Base-by-base conservation (phyloP, 2,329 filamentous ascomycete genomes). In the Apiospora pterosperma region DNA sequence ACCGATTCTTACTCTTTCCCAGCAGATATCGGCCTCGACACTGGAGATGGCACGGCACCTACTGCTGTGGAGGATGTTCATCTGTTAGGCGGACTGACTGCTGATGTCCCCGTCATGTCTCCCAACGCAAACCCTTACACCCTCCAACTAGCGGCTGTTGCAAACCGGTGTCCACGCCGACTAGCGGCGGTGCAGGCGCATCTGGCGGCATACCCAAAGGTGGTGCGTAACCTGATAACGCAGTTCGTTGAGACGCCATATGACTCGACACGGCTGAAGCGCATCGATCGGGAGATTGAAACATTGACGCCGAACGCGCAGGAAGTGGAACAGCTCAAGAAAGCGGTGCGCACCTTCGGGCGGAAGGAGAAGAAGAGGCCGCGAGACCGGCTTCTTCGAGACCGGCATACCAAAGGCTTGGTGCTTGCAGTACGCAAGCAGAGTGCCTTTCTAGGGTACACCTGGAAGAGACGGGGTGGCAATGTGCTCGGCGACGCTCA, bases 361-460 rank as follows among this genome's bases (percentile, higher is more conserved):
- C 82, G 79, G 61, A 90, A 88, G 72, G 90, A 94, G 74, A 89
- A 85, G 74, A 96, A 92, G 76, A 80, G 94, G 67, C 88, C 95
- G 0, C 84, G 94, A n/a, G 96, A 99, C 76, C 90, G 91, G 71
- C 78, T 98, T 64, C 80, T 98, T 34, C 84, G 95, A 52, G 95
- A 98, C 76, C 84, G 83, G 31, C 78, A 81, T 10, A 85, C 90
- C 7, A 90, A 88, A 44, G 84, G 82, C 44, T 81, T 84, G 19
- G 93, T 91, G n/a, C 80, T 98, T 76, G 88, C 92, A 69, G 84
- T 96, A 68, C 86, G 96, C 65, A 97, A 95, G 78, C 86, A 85
- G 74, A 91, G 87, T 31, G 93, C 93, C 0, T 98, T 98, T 76
- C 78, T 96, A 67, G 95, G 95, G 0, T 99, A 99, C 75, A 92